These are phyloP conservation scores for Ustilago trichophora DNA, from an alignment of 1,284 basidiomycete species.

Conservation along the genomic window DNA sequence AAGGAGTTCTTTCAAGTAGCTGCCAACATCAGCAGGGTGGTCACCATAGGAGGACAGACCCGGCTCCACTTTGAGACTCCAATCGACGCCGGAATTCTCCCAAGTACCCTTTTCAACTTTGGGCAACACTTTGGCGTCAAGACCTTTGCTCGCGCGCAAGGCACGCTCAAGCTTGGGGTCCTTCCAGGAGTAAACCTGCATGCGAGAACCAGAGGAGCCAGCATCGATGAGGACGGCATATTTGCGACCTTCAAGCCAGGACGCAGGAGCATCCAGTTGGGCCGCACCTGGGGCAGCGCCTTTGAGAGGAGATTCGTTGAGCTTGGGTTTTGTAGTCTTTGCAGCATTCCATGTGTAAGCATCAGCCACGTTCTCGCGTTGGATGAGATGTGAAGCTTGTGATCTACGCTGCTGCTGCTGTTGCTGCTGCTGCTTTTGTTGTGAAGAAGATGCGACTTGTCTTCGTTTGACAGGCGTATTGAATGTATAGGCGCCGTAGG, in stretches of 20 bases:
- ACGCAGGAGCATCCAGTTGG: conserved; percentile 35
- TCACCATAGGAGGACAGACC: conserved; percentile 89
- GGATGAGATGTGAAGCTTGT: not conserved
- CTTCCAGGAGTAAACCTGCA: conserved; percentile 97
- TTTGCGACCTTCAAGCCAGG: conserved; percentile 49
- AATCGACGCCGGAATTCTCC: conserved; percentile 73
- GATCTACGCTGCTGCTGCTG: conserved; percentile 14
- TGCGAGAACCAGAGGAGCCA: conserved; percentile 92
- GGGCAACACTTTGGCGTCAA: conserved; percentile 71
- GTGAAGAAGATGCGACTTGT: not conserved
- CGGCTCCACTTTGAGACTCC: conserved; percentile 92
- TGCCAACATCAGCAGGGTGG: conserved; percentile 75
- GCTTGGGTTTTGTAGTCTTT: conserved; percentile 25
- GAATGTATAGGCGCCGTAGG: conserved; percentile 42
- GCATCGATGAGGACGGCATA: conserved; percentile 98
- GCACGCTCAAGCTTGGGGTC: conserved; percentile 74
- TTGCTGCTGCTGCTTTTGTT: conserved; percentile 1
- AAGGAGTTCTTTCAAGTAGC: conserved; percentile 83
- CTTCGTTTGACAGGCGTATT: conserved; percentile 31
- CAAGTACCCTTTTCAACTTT: conserved; percentile 90
- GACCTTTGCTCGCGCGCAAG: conserved; percentile 59
- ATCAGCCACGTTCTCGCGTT: conserved; percentile 38
- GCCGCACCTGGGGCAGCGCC: conserved; percentile 36
- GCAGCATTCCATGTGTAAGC: conserved; percentile 49
- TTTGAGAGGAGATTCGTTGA: conserved; percentile 43